phyloP scores from a whole-genome alignment of 129 eudicot species.

The Helianthus tuberosus region DNA sequence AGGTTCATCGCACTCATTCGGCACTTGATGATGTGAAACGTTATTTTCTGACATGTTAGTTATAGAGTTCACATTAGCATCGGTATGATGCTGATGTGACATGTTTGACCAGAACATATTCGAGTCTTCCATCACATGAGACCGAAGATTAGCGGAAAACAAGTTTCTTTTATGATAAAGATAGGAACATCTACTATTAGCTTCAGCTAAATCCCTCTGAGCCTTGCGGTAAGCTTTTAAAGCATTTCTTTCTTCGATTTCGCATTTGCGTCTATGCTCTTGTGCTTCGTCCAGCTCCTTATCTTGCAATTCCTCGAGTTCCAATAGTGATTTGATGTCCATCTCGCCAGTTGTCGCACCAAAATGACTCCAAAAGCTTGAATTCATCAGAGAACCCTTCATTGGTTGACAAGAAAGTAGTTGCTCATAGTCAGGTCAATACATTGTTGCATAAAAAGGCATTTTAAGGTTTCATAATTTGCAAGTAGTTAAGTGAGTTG shows the following conservation, averaged over 20 bases:
- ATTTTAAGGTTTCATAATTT: conserved; percentile 18
- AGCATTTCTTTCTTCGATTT: conserved; percentile 71
- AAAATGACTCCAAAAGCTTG: conserved; percentile 47
- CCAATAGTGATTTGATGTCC: conserved; percentile 54
- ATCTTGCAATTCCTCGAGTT: conserved; percentile 65
- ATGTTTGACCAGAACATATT: conserved; percentile 45
- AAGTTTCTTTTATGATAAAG: conserved; percentile 61
- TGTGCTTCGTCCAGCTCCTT: conserved; percentile 83
- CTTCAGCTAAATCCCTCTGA: conserved; percentile 69
- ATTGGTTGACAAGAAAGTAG: conserved; percentile 19
- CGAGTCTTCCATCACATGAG: conserved; percentile 53
- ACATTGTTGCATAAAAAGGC: background rate
- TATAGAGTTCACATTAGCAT: conserved; percentile 33
- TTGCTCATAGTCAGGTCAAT: conserved; percentile 23
- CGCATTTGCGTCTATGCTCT: conserved; percentile 67
- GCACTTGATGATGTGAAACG: conserved; percentile 34
- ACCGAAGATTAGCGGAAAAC: conserved; percentile 52
- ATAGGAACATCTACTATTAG: conserved; percentile 66
- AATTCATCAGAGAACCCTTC: conserved; percentile 43
- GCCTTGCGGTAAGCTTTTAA: conserved; percentile 72
- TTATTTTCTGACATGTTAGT: conserved; percentile 41
- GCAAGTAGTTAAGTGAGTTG: conserved; percentile 5
- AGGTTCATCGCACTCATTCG: conserved; percentile 47
- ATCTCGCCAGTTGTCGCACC: conserved; percentile 33
- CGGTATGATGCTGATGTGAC: conserved; percentile 37